Conservation (phyloP, 1,284 basidiomycete genomes). For the Gomphus sp. region DNA sequence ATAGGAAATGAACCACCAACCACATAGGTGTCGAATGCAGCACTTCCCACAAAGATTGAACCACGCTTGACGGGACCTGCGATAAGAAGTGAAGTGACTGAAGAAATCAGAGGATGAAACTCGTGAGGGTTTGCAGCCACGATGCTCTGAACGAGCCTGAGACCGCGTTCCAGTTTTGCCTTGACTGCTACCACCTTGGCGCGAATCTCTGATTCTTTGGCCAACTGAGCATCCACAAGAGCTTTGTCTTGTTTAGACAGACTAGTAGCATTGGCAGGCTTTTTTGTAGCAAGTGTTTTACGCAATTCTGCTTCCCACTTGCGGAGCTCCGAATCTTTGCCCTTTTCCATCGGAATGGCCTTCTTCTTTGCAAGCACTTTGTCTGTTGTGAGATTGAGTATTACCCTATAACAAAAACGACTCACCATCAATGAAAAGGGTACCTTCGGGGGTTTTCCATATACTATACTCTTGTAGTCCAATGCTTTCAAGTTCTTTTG, state of each 20-base stretch:
- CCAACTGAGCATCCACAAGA: slow-evolving; percentile 70
- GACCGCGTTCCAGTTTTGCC: slow-evolving; percentile 50
- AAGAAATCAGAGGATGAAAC: slow-evolving; percentile 47
- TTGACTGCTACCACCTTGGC: slow-evolving; percentile 47
- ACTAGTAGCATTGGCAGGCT: slow-evolving; percentile 31
- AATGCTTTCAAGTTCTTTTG: slow-evolving; percentile 47
- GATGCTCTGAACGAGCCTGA: slow-evolving; percentile 59
- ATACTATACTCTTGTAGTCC: slow-evolving; percentile 71
- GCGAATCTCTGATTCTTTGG: slow-evolving; percentile 67
- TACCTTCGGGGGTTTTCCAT: slow-evolving; percentile 78
- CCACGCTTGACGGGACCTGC: slow-evolving; percentile 54
- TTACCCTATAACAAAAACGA: neutral
- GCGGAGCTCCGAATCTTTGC: slow-evolving; percentile 79
- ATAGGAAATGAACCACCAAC: slow-evolving; percentile 31
- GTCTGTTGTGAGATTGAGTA: slow-evolving; percentile 5
- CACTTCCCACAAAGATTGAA: slow-evolving; percentile 46
- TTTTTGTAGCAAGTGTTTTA: slow-evolving; percentile 74
- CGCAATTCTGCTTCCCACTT: slow-evolving; percentile 94
- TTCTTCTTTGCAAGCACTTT: slow-evolving; percentile 60
- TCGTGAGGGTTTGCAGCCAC: slow-evolving; percentile 50
- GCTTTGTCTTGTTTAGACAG: slow-evolving; percentile 81
- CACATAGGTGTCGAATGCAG: slow-evolving; percentile 70
- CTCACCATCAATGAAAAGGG: slow-evolving; percentile 70
- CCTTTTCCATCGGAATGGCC: slow-evolving; percentile 51
- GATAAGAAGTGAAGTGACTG: slow-evolving; percentile 53